Base-by-base conservation (phyloP, 2,329 filamentous ascomycete species). In the Aciculosporium take region DNA sequence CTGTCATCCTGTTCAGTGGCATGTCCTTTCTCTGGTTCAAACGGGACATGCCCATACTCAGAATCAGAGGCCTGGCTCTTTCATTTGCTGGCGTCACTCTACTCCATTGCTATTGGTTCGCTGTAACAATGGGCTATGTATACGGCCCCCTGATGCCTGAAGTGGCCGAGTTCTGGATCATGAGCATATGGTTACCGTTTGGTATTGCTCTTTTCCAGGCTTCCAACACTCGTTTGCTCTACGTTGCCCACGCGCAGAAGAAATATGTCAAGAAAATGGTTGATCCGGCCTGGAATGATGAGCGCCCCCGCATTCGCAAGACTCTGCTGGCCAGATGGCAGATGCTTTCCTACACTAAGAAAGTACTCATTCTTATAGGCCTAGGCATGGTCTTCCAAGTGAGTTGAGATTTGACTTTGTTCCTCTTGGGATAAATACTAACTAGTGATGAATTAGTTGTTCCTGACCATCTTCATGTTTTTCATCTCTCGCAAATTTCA, bases 151-250 rank as follows among this genome's bases (percentile, higher is more conserved):
- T 66, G 2, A 57, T 61, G 39, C 71, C 74, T 0, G 72, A 72
- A 40, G 60, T 66, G 17, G 63, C 64, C 13, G 73, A 79, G 56
- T 82, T 68, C 54, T 82, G 76, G 74, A 67, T 79, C 56, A 82
- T 82, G 78, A 70, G 72, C 46, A 64, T 76, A 42, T 78, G 74
- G 54, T 61, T 81, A 3, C 78, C 78, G 9, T 69, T 76, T 37
- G 77, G 78, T 20, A 74, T 82, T 41, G 76, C 74, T 7, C 59
- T 82, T 5, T 81, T 81, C 52, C 76, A 81, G 51, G 76, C 74
- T 18, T 71, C 72, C 45, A 79, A 79, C 53, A 69, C 65, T 50
- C 72, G 74, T 42, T 74, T 81, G 40, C 65, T 78, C 15, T 62
- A 76, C 47, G 64, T 78, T 41, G 74, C 74, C 39, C 67, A 66